Evolutionary conservation across 441 rosid genomes (phyloP).

Genomic region (Syzygium malaccense): DNA sequence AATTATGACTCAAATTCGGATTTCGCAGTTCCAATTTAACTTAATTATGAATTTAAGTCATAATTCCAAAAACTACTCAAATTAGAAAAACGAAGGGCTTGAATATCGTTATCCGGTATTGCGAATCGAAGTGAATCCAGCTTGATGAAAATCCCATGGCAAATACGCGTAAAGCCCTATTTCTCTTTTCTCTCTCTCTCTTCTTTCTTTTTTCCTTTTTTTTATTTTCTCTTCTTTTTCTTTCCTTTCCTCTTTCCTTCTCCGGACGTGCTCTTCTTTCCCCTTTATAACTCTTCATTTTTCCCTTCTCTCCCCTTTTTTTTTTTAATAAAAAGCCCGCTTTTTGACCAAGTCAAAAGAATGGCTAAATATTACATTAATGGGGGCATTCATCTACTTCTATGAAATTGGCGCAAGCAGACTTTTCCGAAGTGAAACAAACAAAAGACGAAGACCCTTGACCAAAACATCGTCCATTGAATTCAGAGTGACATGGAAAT

Average conservation of each 20-base stretch:
- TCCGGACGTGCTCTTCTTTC: neutral
- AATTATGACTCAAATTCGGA: too few relatives aligned
- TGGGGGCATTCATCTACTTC: neutral
- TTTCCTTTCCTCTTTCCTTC: neutral
- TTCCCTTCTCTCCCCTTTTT: neutral
- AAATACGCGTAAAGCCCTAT: neutral
- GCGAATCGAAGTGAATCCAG: neutral
- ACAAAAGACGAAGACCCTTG: neutral
- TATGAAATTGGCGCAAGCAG: neutral
- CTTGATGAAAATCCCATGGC: neutral
- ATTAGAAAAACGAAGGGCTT: neutral
- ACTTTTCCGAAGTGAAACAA: neutral
- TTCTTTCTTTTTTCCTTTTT: neutral
- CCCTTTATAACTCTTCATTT: neutral
- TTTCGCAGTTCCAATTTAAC: too few relatives aligned
- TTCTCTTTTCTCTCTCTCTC: neutral
- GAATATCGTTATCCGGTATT: neutral
- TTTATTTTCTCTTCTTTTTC: neutral
- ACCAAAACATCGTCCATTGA: neutral
- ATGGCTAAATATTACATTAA: neutral
- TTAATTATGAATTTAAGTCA: too few relatives aligned
- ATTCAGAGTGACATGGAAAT: neutral
- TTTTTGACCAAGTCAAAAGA: neutral
- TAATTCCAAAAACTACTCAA: accelerated
- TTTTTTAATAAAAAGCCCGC: neutral